Base-by-base conservation (phyloP, 2,329 filamentous ascomycete genomes). In the Zelopaecilomyces penicillatus region DNA sequence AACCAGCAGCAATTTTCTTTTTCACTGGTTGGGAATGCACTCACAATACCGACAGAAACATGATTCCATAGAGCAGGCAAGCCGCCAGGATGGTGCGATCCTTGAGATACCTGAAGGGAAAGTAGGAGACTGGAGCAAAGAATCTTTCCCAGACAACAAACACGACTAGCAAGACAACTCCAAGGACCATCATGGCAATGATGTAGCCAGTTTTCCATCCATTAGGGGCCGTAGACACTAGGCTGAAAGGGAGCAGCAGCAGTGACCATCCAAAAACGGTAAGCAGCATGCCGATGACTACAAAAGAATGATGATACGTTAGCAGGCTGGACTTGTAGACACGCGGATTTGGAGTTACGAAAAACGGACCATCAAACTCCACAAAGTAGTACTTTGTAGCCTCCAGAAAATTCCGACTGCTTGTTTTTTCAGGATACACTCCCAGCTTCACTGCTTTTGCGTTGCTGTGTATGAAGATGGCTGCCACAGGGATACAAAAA, bases 191-290 rank as follows among this genome's bases (percentile, higher is more conserved):
- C 69, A 78, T 73, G 6, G 62, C 57, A 42, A 77, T 65, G 47
- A 76, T 71, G 42, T 65, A 61, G 28, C 60, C 57, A 8, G 67
- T 70, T 39, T 57, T 58, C 70, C 70, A 75, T 3, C 65, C 65
- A 19, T 19, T 41, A 65, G 54, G 39, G 62, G 63, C 5, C 65
- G 61, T 39, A 52, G 41, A 6, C 47, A 30, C 26, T 69, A 64
- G 63, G 4, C 68, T 78, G 54, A 83, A 73, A 0, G 79, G 78
- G 1, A 82, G 66, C 28, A 82, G 61, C 52, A 82, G 74, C n/a
- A 79, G 57, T 2, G 68, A 65, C 40, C 78, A 68, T 2, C 73
- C 76, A 7, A 61, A 62, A 33, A 70, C 65, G 54, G 78, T 64
- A 3, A 79, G 57, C 26, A 76, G 44, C 30, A 76, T 65, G 9